Base-by-base conservation (phyloP, 1,139 yeast genomes). In the Saccharomycopsis hybrid region DNA sequence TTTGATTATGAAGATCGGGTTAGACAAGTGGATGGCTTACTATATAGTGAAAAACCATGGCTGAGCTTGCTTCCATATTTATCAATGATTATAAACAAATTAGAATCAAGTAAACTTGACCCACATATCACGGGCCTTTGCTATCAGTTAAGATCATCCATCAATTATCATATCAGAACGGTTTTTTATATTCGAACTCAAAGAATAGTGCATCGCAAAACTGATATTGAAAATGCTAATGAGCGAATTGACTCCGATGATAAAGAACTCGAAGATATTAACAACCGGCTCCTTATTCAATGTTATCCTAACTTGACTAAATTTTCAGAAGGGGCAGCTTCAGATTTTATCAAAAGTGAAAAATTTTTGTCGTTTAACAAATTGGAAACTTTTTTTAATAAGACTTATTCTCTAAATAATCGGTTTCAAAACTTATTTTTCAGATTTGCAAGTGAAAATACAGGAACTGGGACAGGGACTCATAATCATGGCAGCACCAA, bases 1-100 rank as follows among this genome's bases (percentile, higher is more conserved):
- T 52, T 52, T 41, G 38, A 35, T 29, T 52, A 47, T 35, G 54
- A 52, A 32, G 55, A 52, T 36, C 28, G 41, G n/a, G 18, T 47
- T 5, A 27, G 54, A 24, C 24, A n/a, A n/a, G n/a, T 50, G 1
- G 47, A 52, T 5, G 27, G 33, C 4, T n/a, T 50, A n/a, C 32
- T 39, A 2, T 43, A 50, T 5, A 47, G 41, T 30, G 54, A 52
- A 27, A 30, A 35, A 8, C 51, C 47, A 28, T 52, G 55, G 55
- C 13, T 29, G 24, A 42, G 44, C 43, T 38, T 52, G 9, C 30
- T 47, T 4, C 54, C 55, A 5, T 50, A 48, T 37, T n/a, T 51
- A 5, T 11, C 47, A 7, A 11, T 13, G 3, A 30, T 51, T 9
- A 43, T 51, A 5, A 9, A 5, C 3, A 36, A 43, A 13, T 25